A percentile compares a stretch with the other conserved stretches of the same genome.
Evolutionary conservation across 2,329 filamentous ascomycete species (phyloP).

Genomic region (Pseudopyrenochaeta lycopersici): DNA sequence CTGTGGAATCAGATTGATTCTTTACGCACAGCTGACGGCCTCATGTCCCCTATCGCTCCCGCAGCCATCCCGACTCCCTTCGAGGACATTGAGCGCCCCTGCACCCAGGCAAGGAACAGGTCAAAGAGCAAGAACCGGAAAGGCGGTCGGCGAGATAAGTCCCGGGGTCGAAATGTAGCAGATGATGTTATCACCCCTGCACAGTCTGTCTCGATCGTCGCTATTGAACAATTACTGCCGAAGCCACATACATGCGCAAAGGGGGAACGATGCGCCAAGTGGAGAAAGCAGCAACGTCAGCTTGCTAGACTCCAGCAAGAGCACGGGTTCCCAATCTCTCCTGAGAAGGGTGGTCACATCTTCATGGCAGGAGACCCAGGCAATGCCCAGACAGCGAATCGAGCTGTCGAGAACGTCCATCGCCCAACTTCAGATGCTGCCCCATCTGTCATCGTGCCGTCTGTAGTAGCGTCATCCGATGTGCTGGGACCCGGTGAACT

Average conservation of each 20-base stretch:
- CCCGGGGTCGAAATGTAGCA: conserved; percentile 42
- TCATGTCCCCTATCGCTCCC: conserved; percentile 50
- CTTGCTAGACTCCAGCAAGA: conserved; percentile 79
- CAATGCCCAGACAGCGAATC: conserved; percentile 71
- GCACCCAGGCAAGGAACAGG: conserved; percentile 46
- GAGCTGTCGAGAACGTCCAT: conserved; percentile 63
- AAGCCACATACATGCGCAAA: conserved; percentile 86
- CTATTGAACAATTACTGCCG: conserved; percentile 87
- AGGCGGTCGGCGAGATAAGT: conserved; percentile 41
- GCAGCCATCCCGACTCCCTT: conserved; percentile 59
- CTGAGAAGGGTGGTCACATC: conserved; percentile 72
- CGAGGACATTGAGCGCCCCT: conserved; percentile 57
- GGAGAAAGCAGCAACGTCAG: conserved; percentile 79
- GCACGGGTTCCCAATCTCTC: conserved; percentile 70
- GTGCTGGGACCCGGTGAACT: conserved; percentile 76
- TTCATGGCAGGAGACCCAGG: conserved; percentile 82
- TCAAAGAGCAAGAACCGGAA: conserved; percentile 49
- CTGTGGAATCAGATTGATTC: conserved; percentile 82
- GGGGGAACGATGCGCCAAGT: conserved; percentile 86
- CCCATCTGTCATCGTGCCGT: conserved; percentile 60
- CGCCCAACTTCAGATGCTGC: conserved; percentile 78
- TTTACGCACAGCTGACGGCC: conserved; percentile 62
- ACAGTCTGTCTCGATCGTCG: conserved; percentile 89
- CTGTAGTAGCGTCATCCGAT: conserved; percentile 90
- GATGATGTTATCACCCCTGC: conserved; percentile 78